Percentiles rank a stretch among this genome's conserved stretches.
These are phyloP conservation scores for Pisolithus marmoratus DNA, from an alignment of 768 basidiomycete species.

Conservation along the genomic window DNA sequence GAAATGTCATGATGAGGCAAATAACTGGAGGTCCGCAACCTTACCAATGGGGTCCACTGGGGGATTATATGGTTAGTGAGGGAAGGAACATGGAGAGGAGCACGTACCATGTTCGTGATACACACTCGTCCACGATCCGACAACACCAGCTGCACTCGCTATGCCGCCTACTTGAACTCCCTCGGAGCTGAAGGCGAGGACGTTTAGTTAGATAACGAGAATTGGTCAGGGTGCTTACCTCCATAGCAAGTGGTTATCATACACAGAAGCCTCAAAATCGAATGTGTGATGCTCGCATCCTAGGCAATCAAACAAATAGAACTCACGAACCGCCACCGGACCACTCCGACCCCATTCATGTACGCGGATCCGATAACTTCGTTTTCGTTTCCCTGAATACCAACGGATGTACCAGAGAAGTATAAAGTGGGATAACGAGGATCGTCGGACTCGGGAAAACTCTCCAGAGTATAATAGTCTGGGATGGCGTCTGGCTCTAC, in stretches of 20 bases:
- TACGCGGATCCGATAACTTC: conserved; percentile 44
- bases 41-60: conserved; percentile 62
- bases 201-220: not conserved
- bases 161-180: conserved; percentile 63
- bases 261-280: conserved; percentile 43
- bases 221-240: conserved; percentile 30
- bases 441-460: conserved; percentile 18
- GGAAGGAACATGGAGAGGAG: not conserved
- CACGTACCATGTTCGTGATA: conserved; percentile 47
- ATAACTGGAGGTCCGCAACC: conserved; percentile 10
- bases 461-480: conserved; percentile 12
- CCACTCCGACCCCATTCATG: conserved; percentile 40
- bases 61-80: not conserved
- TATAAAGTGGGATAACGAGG: conserved; percentile 38
- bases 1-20: not conserved
- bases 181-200: conserved; percentile 43
- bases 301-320: not conserved
- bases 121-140: conserved; percentile 65
- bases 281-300: conserved; percentile 8
- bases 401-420: conserved; percentile 42
- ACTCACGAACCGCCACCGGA: conserved; percentile 60
- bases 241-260: conserved; percentile 52
- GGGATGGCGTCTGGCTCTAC: conserved; percentile 27
- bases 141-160: conserved; percentile 59
- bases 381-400: conserved; percentile 38